Conservation (phyloP, 2,329 filamentous ascomycete species). For the Arthrinium phaeospermum region DNA sequence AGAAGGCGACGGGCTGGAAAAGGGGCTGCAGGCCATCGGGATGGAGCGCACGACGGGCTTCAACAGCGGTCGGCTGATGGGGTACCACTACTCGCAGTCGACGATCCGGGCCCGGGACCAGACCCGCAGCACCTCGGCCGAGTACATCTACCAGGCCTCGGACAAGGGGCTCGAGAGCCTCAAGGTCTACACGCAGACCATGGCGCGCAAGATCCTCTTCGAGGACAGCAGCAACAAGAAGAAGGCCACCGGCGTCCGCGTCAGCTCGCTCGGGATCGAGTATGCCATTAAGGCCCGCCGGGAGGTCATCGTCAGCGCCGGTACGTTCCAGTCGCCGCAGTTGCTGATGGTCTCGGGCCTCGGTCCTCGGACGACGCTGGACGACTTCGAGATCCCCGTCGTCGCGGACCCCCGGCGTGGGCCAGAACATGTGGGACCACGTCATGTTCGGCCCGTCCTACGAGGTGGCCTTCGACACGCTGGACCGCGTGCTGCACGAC, state of each 20-base stretch:
- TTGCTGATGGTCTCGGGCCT: slow-evolving; percentile 49
- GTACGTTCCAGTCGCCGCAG: slow-evolving; percentile 46
- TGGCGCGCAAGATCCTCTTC: slow-evolving; percentile 53
- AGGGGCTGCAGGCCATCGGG: slow-evolving; percentile 48
- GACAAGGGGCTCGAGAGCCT: slow-evolving; percentile 19
- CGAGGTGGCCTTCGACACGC: slow-evolving; percentile 40
- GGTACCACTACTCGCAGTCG: slow-evolving; percentile 40
- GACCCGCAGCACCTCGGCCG: slow-evolving; percentile 25
- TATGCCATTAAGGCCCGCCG: slow-evolving; percentile 37
- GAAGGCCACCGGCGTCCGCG: slow-evolving; percentile 39
- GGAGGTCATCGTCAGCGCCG: slow-evolving; percentile 48
- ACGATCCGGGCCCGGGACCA: slow-evolving; percentile 38
- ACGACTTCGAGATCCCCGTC: slow-evolving; percentile 20
- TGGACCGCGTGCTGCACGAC: slow-evolving; percentile 32
- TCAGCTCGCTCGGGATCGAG: slow-evolving; percentile 29
- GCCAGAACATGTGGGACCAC: slow-evolving; percentile 27
- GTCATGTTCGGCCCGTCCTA: slow-evolving; percentile 29
- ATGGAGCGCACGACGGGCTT: slow-evolving; percentile 44
- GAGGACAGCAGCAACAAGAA: slow-evolving; percentile 34
- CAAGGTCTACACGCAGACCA: slow-evolving; percentile 37
- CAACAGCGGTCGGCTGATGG: slow-evolving; percentile 48
- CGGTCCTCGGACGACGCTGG: slow-evolving; percentile 33
- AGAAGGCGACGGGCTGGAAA: slow-evolving; percentile 40
- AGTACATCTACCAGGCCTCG: slow-evolving; percentile 24
- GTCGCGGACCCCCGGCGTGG: slow-evolving; percentile 23